Percentiles rank a stretch among this genome's conserved stretches.
phyloP scores from a whole-genome alignment of 345 rosid species.

The Heritiera fomes region DNA sequence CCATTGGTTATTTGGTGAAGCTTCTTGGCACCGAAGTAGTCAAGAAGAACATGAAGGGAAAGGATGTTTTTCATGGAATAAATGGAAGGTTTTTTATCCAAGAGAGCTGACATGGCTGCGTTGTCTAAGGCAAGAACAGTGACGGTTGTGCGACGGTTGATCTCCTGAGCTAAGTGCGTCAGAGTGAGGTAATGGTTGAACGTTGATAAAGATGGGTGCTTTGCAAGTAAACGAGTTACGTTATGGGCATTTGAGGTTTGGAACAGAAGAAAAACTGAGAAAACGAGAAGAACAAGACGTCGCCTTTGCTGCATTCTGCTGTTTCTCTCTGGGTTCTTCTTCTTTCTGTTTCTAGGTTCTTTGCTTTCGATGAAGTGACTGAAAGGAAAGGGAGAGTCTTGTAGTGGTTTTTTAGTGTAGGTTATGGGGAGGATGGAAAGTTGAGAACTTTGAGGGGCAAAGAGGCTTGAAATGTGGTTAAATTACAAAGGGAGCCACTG shows the following conservation, averaged over 20 bases:
- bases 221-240: constrained; percentile 66
- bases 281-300: constrained; percentile 28
- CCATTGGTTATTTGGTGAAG: constrained; percentile 94
- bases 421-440: no score
- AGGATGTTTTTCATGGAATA: constrained; percentile 79
- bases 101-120: constrained; percentile 68
- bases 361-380: not conserved
- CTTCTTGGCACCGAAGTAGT: constrained; percentile 87
- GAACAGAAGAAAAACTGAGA: constrained; percentile 23
- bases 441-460: no score
- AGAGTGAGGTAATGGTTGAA: constrained; percentile 78
- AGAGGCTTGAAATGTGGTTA: not conserved
- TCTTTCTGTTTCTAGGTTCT: not conserved
- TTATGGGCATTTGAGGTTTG: constrained; percentile 55
- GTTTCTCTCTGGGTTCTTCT: not conserved
- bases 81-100: constrained; percentile 59
- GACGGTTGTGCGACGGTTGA: constrained; percentile 79
- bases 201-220: constrained; percentile 73
- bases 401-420: constrained; percentile 16
- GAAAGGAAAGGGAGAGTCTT: constrained; percentile 62
- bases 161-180: constrained; percentile 87
- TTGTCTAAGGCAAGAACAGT: constrained; percentile 87
- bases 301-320: constrained; percentile 33
- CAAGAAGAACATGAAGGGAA: constrained; percentile 87
- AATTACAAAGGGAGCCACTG: constrained; percentile 15